Evolutionary conservation across 2,329 filamentous ascomycete species (phyloP), one percentile per base, ranked within the genome.

Genomic region (Trichoderma lentiforme): DNA sequence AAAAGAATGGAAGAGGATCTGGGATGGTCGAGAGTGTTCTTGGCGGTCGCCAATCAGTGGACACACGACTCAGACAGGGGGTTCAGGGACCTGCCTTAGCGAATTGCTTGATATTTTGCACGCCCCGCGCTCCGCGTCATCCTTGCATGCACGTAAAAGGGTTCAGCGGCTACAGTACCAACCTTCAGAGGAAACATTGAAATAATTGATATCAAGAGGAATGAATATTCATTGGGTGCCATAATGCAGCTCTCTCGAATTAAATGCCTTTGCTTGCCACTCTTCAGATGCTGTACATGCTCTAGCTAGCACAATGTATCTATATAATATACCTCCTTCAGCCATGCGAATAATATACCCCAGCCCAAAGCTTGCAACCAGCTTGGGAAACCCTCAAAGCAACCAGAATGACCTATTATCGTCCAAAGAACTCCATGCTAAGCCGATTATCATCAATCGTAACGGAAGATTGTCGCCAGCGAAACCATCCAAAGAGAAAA

Each of bases 381-480:
- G 66, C 56, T 28, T 21, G 28, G 56, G 30, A 28, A 58, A 60
- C 26, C 43, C 56, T 51, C 57, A 64, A 34, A 47, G 30, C 32
- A 64, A 51, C 47, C 60, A 47, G 60, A 14, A 32, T 58, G 36
- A 24, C 60, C 58, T 64, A 39, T 14, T 57, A 57, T 64, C 69
- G 36, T 66, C 70, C 70, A 63, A 62, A 62, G 30, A 68, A 68
- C 70, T 68, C 70, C 70, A 68, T 63, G 70, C 70, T 72, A 69
- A 72, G 64, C 53, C 43, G 70, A 51, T 64, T 61, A 34, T 72
- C 71, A 36, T 72, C 66, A 72, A 63, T 72, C 71, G 68, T 72
- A 58, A 70, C 47, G 30, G 18, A 32, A 70, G 24, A 64, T 58
- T 62, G 32, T 47, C 43, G 57, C 60, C 60, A 65, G 60, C 30